phyloP scores from a whole-genome alignment of 495 filamentous ascomycete genomes.

The Aspergillus conjunctus region DNA sequence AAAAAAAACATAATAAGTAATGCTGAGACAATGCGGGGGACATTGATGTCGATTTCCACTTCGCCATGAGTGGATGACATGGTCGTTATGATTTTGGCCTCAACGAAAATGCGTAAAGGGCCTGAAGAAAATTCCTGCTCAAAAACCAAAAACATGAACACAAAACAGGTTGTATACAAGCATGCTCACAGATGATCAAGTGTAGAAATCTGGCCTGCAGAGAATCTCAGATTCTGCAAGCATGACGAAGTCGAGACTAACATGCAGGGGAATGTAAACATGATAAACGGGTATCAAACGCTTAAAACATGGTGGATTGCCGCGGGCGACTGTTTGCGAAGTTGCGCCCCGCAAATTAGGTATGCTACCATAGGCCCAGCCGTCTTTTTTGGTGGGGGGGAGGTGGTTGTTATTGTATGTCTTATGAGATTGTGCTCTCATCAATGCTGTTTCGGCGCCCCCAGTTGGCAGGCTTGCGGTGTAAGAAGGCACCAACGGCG shows the following conservation, averaged over 20 bases:
- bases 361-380: conserved; percentile 9
- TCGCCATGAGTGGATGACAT: neutral
- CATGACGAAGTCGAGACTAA: conserved; percentile 14
- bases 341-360: conserved; percentile 2
- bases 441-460: conserved; percentile 77
- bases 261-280: conserved; percentile 18
- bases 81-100: neutral
- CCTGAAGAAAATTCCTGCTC: neutral
- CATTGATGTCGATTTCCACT: neutral
- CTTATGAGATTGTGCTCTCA: conserved; percentile 39
- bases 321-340: neutral
- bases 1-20: neutral
- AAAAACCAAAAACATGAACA: conserved; percentile 10
- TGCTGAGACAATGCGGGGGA: neutral
- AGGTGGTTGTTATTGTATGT: neutral
- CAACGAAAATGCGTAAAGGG: neutral
- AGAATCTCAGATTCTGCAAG: conserved; percentile 15
- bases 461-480: conserved; percentile 89
- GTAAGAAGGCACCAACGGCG: conserved; percentile 93
- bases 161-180: conserved; percentile 9
- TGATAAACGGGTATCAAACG: conserved; percentile 29
- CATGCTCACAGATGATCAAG: conserved; percentile 13
- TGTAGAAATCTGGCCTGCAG: conserved; percentile 14
- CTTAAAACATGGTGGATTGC: conserved; percentile 12
- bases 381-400: neutral